Conservation (phyloP, 805 yeast genomes). For the Candida sakaeoensis region DNA sequence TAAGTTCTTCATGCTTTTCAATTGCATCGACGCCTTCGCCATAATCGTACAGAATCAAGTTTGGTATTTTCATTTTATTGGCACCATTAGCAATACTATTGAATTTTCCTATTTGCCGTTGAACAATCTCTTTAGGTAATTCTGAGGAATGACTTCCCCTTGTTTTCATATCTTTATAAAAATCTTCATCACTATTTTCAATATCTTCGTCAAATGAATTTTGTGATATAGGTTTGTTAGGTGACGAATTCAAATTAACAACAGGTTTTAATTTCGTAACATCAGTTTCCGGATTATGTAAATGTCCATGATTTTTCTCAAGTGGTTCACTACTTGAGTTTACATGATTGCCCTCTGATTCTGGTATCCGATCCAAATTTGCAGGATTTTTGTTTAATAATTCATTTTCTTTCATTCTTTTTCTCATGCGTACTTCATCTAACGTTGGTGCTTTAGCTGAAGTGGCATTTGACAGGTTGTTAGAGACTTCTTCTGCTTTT, state of each 20-base stretch:
- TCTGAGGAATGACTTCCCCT: not conserved
- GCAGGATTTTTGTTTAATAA: not conserved
- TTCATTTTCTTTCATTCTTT: not conserved
- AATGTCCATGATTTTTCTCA: not conserved
- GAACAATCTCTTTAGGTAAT: not conserved
- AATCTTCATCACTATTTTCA: slow-evolving; percentile 8
- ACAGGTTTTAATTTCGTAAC: not conserved
- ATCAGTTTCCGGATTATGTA: too few relatives aligned
- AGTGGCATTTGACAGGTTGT: not conserved
- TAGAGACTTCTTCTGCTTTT: not conserved
- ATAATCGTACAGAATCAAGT: not conserved
- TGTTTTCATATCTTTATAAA: slow-evolving; percentile 7
- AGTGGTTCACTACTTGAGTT: too few relatives aligned
- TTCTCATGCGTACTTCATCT: not conserved
- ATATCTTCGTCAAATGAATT: slow-evolving; percentile 5
- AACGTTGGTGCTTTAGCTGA: not conserved
- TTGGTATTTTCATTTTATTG: not conserved
- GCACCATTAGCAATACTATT: not conserved
- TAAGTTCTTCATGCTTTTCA: not conserved
- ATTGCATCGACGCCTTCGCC: not conserved
- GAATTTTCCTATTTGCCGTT: not conserved
- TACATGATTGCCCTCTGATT: too few relatives aligned
- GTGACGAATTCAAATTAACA: not conserved
- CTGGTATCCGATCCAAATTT: not conserved
- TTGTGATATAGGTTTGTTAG: not conserved